A percentile compares a stretch with the other conserved stretches of the same genome.
phyloP scores from a whole-genome alignment of 257 asterid genomes.

The Henckelia pumila region DNA sequence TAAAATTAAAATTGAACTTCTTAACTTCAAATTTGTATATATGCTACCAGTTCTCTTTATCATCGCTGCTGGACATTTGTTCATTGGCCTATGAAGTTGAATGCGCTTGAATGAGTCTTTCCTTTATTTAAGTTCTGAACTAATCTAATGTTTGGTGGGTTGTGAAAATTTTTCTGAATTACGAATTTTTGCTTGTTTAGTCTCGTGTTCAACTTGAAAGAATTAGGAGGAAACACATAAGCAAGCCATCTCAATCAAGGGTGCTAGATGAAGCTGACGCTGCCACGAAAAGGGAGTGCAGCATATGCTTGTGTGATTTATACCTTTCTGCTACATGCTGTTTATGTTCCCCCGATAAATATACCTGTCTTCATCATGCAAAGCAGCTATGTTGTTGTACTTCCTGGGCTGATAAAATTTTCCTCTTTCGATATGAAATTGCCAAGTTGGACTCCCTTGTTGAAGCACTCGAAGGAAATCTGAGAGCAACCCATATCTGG shows the following conservation, averaged over 20 bases:
- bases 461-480: slow-evolving; percentile 66
- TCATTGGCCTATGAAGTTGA: not conserved
- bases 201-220: slow-evolving; percentile 50
- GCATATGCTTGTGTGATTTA: slow-evolving; percentile 60
- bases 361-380: slow-evolving; percentile 58
- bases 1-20: not conserved
- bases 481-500: slow-evolving; percentile 39
- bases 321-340: slow-evolving; percentile 67
- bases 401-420: slow-evolving; percentile 39
- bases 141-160: not conserved
- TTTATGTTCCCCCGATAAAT: slow-evolving; percentile 59
- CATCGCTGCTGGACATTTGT: not conserved
- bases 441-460: slow-evolving; percentile 52
- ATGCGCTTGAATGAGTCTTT: not conserved
- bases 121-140: not conserved
- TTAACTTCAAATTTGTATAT: not conserved
- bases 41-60: not conserved
- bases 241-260: slow-evolving; percentile 31
- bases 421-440: slow-evolving; percentile 42
- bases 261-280: slow-evolving; percentile 38
- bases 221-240: slow-evolving; percentile 48
- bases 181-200: slow-evolving; percentile 32
- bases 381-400: slow-evolving; percentile 63
- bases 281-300: slow-evolving; percentile 51
- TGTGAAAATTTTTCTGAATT: not conserved